phyloP scores from a whole-genome alignment of 2,329 filamentous ascomycete genomes.

The Boeremia lycopersici region DNA sequence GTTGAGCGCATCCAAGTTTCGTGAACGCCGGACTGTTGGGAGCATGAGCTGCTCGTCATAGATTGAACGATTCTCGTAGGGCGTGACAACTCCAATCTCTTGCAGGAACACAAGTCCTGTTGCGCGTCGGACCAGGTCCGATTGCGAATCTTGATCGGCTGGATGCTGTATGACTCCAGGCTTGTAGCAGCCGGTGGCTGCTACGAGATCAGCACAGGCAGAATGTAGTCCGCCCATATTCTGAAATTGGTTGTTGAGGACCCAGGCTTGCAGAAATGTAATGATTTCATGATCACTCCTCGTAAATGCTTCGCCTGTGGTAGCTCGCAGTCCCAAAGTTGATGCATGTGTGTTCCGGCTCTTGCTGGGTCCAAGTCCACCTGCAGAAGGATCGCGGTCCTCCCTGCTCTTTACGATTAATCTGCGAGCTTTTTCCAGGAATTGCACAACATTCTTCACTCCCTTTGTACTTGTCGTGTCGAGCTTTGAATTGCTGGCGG shows the following conservation, averaged over 20 bases:
- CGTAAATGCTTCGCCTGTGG: slow-evolving; percentile 52
- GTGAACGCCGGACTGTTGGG: slow-evolving; percentile 54
- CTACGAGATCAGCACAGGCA: slow-evolving; percentile 68
- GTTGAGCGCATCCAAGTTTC: slow-evolving; percentile 52
- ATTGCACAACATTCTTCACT: slow-evolving; percentile 41
- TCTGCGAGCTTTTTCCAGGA: slow-evolving; percentile 49
- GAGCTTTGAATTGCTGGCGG: slow-evolving; percentile 6
- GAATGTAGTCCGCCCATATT: slow-evolving; percentile 60
- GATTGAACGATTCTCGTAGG: slow-evolving; percentile 71
- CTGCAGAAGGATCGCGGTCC: slow-evolving; percentile 41
- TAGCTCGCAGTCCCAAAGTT: slow-evolving; percentile 22
- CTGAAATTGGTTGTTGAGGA: slow-evolving; percentile 36
- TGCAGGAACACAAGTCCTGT: slow-evolving; percentile 72
- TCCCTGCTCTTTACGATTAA: slow-evolving; percentile 50
- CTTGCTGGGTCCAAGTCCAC: slow-evolving; percentile 49
- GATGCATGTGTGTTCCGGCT: slow-evolving; percentile 27
- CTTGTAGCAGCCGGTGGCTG: slow-evolving; percentile 65
- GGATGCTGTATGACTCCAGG: slow-evolving; percentile 37
- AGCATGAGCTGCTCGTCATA: slow-evolving; percentile 63
- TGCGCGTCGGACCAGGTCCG: slow-evolving; percentile 23
- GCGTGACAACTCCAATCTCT: slow-evolving; percentile 73
- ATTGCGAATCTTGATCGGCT: slow-evolving; percentile 44
- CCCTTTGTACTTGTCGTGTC: slow-evolving; percentile 20
- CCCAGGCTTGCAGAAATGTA: slow-evolving; percentile 71
- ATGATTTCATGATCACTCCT: slow-evolving; percentile 63